These are phyloP conservation scores for Apiospora aurea DNA, from an alignment of 2,329 filamentous ascomycete genomes.

Conservation along the genomic window DNA sequence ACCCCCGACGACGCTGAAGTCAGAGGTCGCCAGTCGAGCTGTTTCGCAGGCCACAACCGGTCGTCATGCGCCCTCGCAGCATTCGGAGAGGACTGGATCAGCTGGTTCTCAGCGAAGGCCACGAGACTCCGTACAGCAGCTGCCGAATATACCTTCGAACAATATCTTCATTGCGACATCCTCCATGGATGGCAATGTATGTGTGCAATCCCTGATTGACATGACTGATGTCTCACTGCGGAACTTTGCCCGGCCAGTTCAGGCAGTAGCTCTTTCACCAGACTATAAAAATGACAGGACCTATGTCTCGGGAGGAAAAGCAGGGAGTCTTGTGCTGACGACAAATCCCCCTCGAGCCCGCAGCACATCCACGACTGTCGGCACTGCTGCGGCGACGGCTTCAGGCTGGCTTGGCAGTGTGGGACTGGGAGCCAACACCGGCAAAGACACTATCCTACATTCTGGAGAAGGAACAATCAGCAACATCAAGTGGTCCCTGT, in stretches of 20 bases:
- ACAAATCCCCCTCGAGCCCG: constrained; percentile 79
- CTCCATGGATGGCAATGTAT: constrained; percentile 95
- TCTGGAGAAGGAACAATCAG: constrained; percentile 91
- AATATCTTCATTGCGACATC: constrained; percentile 93
- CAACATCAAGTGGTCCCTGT: constrained; percentile 92
- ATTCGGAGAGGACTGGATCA: constrained; percentile 52
- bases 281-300: constrained; percentile 90
- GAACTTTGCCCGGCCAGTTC: constrained; percentile 92
- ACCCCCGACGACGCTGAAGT: constrained; percentile 53
- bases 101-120: constrained; percentile 48
- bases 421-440: constrained; percentile 78
- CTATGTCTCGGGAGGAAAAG: constrained; percentile 89
- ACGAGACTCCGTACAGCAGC: constrained; percentile 50
- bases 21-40: constrained; percentile 48
- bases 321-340: constrained; percentile 87
- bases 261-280: constrained; percentile 91
- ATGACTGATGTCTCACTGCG: constrained; percentile 88
- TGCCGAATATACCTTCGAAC: constrained; percentile 83
- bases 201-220: constrained; percentile 86
- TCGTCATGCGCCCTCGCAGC: constrained; percentile 44
- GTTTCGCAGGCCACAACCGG: constrained; percentile 45
- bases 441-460: constrained; percentile 87
- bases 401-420: constrained; percentile 92
- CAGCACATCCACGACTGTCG: constrained; percentile 86
- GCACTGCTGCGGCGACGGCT: constrained; percentile 81